Percentiles rank a stretch among this genome's conserved stretches.
Conservation (phyloP, 805 yeast genomes). For the Metschnikowia henanensis region DNA sequence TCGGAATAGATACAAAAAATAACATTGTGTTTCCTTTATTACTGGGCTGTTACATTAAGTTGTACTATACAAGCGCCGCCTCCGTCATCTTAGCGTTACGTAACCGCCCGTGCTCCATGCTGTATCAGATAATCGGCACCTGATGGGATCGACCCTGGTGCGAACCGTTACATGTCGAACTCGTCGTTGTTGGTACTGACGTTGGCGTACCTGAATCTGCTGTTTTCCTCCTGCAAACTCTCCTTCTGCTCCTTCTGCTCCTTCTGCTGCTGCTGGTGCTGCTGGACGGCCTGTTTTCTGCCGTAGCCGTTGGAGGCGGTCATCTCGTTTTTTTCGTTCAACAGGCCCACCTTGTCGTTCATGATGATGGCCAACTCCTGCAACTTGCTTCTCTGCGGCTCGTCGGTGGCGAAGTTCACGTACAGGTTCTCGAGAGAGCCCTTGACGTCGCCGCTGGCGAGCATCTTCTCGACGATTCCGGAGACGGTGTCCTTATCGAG, state of each 20-base stretch:
- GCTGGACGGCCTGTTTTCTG: constrained; percentile 39
- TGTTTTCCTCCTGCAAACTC: constrained; percentile 36
- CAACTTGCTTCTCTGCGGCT: constrained; percentile 77
- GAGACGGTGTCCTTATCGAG: constrained; percentile 55
- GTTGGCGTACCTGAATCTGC: constrained; percentile 45
- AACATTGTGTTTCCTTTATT: constrained; percentile 3
- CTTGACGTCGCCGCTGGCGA: constrained; percentile 71
- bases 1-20: background rate
- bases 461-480: constrained; percentile 70
- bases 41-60: constrained; percentile 1
- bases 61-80: constrained; percentile 5
- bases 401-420: constrained; percentile 63
- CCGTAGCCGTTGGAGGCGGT: constrained; percentile 74
- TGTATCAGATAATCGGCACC: background rate
- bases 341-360: constrained; percentile 75
- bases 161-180: constrained; percentile 28
- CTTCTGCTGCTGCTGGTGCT: constrained; percentile 37
- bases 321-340: constrained; percentile 84
- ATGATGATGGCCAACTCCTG: constrained; percentile 85
- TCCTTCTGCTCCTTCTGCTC: constrained; percentile 32
- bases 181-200: constrained; percentile 45
- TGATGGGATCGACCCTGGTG: background rate
- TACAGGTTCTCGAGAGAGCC: constrained; percentile 73
- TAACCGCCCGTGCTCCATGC: constrained; percentile 7
- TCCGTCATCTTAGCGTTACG: background rate